phyloP scores from a whole-genome alignment of 2,329 filamentous ascomycete species.

The Diplodia intermedia region DNA sequence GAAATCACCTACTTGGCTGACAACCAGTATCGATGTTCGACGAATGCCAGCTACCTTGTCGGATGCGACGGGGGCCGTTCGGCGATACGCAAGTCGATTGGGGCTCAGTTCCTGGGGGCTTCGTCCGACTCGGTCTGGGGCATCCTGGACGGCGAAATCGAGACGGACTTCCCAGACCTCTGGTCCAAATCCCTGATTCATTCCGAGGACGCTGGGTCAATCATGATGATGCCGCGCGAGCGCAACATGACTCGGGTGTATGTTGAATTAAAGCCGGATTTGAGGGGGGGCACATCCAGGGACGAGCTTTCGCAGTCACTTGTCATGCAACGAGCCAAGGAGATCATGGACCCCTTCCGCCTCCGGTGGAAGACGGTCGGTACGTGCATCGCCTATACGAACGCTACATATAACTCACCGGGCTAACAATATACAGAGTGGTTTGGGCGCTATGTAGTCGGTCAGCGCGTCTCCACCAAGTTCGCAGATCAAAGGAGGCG shows the following conservation, averaged over 20 bases:
- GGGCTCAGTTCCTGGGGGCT: conserved; percentile 57
- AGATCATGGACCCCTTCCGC: conserved; percentile 55
- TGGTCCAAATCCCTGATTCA: conserved; percentile 76
- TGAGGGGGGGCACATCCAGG: conserved; percentile 42
- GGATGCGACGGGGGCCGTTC: conserved; percentile 78
- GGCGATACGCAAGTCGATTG: conserved; percentile 66
- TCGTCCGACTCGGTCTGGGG: conserved; percentile 70
- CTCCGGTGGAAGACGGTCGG: conserved; percentile 54
- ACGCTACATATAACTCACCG: neutral
- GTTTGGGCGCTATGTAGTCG: conserved; percentile 61
- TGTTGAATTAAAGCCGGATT: conserved; percentile 53
- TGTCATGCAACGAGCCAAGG: conserved; percentile 69
- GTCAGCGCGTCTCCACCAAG: conserved; percentile 55
- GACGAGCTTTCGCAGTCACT: conserved; percentile 64
- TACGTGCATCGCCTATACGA: conserved; percentile 34
- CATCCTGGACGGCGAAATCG: conserved; percentile 72
- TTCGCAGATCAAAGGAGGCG: conserved; percentile 52
- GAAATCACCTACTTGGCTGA: conserved; percentile 52
- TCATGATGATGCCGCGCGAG: conserved; percentile 76
- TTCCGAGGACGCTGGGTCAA: conserved; percentile 70
- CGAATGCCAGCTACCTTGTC: conserved; percentile 69
- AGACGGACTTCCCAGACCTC: conserved; percentile 76
- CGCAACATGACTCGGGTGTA: conserved; percentile 72
- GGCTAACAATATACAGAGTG: conserved; percentile 47
- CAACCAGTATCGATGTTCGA: conserved; percentile 48